Evolutionary conservation across 768 basidiomycete species (phyloP).

Genomic region (Termitomyces sp.): DNA sequence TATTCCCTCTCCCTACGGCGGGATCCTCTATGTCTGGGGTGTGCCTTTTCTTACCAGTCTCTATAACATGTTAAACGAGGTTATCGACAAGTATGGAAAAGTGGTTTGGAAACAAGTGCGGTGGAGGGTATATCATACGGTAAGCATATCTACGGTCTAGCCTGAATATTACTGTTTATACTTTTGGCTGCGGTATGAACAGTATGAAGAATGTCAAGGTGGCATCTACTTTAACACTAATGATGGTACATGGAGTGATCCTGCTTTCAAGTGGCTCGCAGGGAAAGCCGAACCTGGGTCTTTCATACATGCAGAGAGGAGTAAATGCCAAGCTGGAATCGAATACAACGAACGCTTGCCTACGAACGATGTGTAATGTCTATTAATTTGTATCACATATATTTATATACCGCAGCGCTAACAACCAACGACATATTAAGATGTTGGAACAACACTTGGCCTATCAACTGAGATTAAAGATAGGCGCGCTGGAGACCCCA

Average conservation of each 20-base stretch:
- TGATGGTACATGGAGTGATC: not conserved
- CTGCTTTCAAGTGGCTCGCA: not conserved
- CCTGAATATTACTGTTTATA: not conserved
- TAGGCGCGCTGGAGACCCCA: not conserved
- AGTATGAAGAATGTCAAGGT: not conserved
- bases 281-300: not conserved
- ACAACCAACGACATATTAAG: not conserved
- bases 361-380: not conserved
- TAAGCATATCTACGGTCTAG: not conserved
- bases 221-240: not conserved
- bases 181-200: not conserved
- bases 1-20: not conserved
- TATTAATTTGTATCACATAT: not conserved
- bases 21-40: not conserved
- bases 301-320: slow-evolving; percentile 1
- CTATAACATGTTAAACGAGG: not conserved
- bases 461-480: no score
- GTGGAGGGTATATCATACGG: not conserved
- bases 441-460: not conserved
- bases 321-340: not conserved
- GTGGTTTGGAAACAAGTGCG: not conserved
- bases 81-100: not conserved
- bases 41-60: not conserved
- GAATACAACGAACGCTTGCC: not conserved
- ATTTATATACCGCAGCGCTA: not conserved